These are phyloP conservation scores for Metarhizium sp. DNA, from an alignment of 2,329 filamentous ascomycete genomes.

Conservation along the genomic window DNA sequence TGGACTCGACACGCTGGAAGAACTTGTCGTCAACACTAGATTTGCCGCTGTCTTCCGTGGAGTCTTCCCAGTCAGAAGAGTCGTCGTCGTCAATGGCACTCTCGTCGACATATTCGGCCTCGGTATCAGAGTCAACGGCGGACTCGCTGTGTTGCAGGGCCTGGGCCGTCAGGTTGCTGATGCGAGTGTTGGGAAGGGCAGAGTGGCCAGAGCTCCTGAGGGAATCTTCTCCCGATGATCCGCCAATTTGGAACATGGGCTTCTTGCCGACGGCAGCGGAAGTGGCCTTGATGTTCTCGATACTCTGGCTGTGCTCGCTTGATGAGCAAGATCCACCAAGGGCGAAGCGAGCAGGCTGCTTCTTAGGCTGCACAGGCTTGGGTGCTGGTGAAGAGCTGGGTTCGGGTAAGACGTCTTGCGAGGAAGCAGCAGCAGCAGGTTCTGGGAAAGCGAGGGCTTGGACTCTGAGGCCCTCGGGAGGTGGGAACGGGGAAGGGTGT, in stretches of 20 bases:
- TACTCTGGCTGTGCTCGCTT: constrained; percentile 39
- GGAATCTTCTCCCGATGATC: constrained; percentile 66
- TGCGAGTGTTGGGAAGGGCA: constrained; percentile 51
- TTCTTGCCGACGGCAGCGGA: constrained; percentile 21
- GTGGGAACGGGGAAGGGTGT: constrained; percentile 18
- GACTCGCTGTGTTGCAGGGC: constrained; percentile 46
- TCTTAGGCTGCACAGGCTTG: constrained; percentile 61
- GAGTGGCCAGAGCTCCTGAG: constrained; percentile 46
- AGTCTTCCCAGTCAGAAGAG: constrained; percentile 52
- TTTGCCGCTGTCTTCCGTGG: constrained; percentile 71
- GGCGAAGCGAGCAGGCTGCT: constrained; percentile 52
- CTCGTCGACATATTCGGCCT: constrained; percentile 63
- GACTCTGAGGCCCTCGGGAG: constrained; percentile 52
- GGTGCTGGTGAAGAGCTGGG: constrained; percentile 44
- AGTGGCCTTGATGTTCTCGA: constrained; percentile 31
- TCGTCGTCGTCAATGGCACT: constrained; percentile 72
- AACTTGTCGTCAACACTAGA: constrained; percentile 74
- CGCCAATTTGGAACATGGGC: constrained; percentile 43
- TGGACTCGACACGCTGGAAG: constrained; percentile 88
- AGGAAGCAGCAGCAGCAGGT: constrained; percentile 36
- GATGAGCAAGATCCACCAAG: constrained; percentile 79
- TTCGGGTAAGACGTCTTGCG: constrained; percentile 51
- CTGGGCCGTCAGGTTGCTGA: constrained; percentile 63
- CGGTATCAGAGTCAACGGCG: constrained; percentile 26
- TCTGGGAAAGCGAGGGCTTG: constrained; percentile 45